phyloP scores from a whole-genome alignment of 805 yeast species.

The Lipomyces kockii region DNA sequence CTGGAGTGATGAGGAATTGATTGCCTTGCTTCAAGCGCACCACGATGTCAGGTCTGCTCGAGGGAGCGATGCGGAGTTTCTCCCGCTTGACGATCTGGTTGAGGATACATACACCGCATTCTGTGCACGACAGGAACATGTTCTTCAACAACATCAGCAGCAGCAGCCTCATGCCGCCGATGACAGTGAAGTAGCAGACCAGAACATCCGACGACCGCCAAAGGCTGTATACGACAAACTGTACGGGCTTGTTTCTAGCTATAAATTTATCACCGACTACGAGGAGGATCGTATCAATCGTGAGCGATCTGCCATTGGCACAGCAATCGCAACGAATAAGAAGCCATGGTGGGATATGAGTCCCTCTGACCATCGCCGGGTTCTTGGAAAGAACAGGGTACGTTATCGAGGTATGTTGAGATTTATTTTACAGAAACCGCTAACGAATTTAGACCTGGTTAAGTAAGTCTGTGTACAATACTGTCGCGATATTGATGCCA shows the following conservation, averaged over 20 bases:
- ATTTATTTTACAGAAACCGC: neutral
- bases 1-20: slow-evolving; percentile 34
- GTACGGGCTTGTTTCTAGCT: slow-evolving; percentile 29
- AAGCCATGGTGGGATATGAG: slow-evolving; percentile 36
- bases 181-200: slow-evolving; percentile 15
- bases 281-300: slow-evolving; percentile 30
- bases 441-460: slow-evolving; percentile 26
- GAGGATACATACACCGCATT: slow-evolving; percentile 33
- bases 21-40: slow-evolving; percentile 31
- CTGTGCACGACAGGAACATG: slow-evolving; percentile 28
- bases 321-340: slow-evolving; percentile 17
- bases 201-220: slow-evolving; percentile 24
- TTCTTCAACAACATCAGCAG: slow-evolving; percentile 20
- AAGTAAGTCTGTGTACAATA: slow-evolving; percentile 23
- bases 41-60: slow-evolving; percentile 32
- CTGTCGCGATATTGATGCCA: slow-evolving; percentile 29
- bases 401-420: neutral
- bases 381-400: slow-evolving; percentile 32
- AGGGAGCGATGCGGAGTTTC: slow-evolving; percentile 29
- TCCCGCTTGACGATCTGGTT: slow-evolving; percentile 31
- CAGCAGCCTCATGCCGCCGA: slow-evolving; percentile 10
- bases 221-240: slow-evolving; percentile 34
- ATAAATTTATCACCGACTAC: slow-evolving; percentile 35
- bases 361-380: slow-evolving; percentile 31
- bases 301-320: slow-evolving; percentile 22